Conservation (phyloP, 2,329 filamentous ascomycete genomes). For the Colletotrichum tamarilloi region DNA sequence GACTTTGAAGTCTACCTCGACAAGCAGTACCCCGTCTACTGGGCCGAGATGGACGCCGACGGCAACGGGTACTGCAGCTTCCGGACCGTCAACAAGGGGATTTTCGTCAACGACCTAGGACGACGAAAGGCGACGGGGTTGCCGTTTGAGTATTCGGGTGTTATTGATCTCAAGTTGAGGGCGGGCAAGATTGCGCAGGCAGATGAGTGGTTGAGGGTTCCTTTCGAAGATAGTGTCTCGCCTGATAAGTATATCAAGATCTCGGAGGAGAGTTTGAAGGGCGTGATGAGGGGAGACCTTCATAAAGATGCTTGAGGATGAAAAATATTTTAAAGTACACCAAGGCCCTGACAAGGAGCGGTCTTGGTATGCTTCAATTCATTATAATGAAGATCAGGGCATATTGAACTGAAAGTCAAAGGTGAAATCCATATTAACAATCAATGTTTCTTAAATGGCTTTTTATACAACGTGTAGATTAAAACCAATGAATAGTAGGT, state of each 20-base stretch:
- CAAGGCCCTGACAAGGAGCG: no score
- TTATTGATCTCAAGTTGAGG: slow-evolving; percentile 15
- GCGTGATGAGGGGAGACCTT: slow-evolving; percentile 18
- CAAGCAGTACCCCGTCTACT: slow-evolving; percentile 21
- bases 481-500: neutral
- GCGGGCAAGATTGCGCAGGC: slow-evolving; percentile 21
- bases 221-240: slow-evolving; percentile 20
- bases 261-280: slow-evolving; percentile 17
- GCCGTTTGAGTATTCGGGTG: slow-evolving; percentile 23
- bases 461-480: slow-evolving; percentile 4
- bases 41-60: slow-evolving; percentile 11
- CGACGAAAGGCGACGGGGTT: slow-evolving; percentile 19
- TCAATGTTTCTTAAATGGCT: neutral
- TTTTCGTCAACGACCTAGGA: slow-evolving; percentile 26
- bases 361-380: neutral
- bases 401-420: neutral
- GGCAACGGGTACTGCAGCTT: slow-evolving; percentile 29
- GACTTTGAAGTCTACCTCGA: slow-evolving; percentile 27
- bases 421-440: neutral
- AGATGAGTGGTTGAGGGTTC: slow-evolving; percentile 21
- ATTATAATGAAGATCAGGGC: no score
- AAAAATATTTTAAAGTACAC: no score
- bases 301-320: neutral
- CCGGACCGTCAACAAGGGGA: slow-evolving; percentile 25
- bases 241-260: slow-evolving; percentile 30